phyloP scores from a whole-genome alignment of 495 filamentous ascomycete species.

The Talaromyces wortmannii region DNA sequence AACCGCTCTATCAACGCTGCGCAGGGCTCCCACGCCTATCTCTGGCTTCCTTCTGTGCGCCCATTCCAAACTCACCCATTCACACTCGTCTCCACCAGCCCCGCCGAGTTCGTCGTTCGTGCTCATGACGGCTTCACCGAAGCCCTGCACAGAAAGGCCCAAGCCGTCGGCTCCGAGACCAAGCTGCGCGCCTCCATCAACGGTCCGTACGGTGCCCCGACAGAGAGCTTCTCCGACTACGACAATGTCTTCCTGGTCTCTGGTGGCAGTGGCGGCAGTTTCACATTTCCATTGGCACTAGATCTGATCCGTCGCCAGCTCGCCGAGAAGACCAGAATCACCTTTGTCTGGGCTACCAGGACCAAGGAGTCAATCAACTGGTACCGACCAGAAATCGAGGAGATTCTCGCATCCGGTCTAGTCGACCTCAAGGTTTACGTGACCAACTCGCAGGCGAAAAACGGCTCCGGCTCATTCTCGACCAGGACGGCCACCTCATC shows the following conservation, averaged over 20 bases:
- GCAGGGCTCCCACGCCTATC: constrained; percentile 54
- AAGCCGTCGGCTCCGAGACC: constrained; percentile 14
- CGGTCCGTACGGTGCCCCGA: constrained; percentile 50
- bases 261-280: constrained; percentile 52
- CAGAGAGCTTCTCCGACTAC: constrained; percentile 39
- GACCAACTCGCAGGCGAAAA: background rate
- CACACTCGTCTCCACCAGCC: constrained; percentile 44
- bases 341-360: background rate
- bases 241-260: constrained; percentile 53
- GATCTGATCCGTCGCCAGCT: background rate
- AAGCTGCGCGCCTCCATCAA: constrained; percentile 48
- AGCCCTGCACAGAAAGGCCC: constrained; percentile 43
- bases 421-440: background rate
- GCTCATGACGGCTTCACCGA: constrained; percentile 50
- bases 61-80: constrained; percentile 55
- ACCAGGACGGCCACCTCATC: background rate
- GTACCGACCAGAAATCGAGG: background rate
- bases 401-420: background rate
- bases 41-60: constrained; percentile 53
- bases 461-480: background rate
- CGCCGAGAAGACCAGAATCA: background rate
- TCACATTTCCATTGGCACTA: constrained; percentile 30
- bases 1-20: constrained; percentile 33
- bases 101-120: constrained; percentile 48
- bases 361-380: background rate